Evolutionary conservation across 2,329 filamentous ascomycete genomes (phyloP), one percentile per base, ranked within the genome.

Genomic region (Fusarium longipes): DNA sequence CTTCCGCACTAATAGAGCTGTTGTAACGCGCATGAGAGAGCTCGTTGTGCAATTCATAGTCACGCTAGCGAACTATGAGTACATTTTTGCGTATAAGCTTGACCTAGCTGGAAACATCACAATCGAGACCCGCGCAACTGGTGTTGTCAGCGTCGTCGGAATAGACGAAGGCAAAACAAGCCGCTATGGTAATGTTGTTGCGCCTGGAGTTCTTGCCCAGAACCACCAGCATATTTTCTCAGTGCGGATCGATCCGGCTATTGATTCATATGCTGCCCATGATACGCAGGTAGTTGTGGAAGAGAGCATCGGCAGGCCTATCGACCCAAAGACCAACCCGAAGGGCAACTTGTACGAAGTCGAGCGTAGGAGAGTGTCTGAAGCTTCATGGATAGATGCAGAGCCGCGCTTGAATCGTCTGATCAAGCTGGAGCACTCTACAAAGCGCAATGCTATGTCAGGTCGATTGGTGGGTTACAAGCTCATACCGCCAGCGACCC

Each of bases 61-160:
- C 70, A 92, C 89, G 0, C 81, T 91, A 2, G 86, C 85, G 27
- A 92, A 92, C 78, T 91, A 92, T 78, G 89, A 92, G 72, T 92
- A 85, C 67, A 77, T 83, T 2, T 81, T 85, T 56, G 77, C 79
- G 38, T 85, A 80, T 58, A 81, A 81, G 64, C 85, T 92, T 57
- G 84, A 89, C 68, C 86, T 88, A 45, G 84, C 86, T 2, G 90
- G 86, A 14, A 84, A 82, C 18, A 83, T 91, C 56, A 83, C 82
- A 1, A 78, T 89, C 54, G 89, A 92, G 76, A 85, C 85, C 2
- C 83, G 89, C 3, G 88, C 89, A 1, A 91, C 89, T 0, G 89
- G 89, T 10, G 86, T 91, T 51, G 80, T 91, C 27, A 86, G 83
- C 22, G 84, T 87, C 6, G 82, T 87, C 33, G 66, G 45, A 10